These are phyloP conservation scores for Tricholoma terreum DNA, from an alignment of 768 basidiomycete species.

Conservation along the genomic window DNA sequence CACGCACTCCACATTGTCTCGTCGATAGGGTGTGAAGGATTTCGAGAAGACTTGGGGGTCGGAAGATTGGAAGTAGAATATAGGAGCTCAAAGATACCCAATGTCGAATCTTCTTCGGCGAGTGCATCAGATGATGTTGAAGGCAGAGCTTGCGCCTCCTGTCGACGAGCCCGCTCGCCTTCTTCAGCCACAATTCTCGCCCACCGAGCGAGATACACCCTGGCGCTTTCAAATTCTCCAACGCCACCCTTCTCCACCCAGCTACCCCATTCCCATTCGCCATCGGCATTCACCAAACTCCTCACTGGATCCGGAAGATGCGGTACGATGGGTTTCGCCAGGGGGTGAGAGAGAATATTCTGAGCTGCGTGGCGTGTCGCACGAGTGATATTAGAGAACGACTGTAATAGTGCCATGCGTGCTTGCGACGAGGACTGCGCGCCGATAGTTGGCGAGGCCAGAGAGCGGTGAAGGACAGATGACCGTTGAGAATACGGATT, in stretches of 20 bases:
- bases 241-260: slow-evolving; percentile 93
- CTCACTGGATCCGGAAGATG: slow-evolving; percentile 94
- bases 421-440: slow-evolving; percentile 64
- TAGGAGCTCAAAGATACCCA: slow-evolving; percentile 86
- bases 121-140: slow-evolving; percentile 45
- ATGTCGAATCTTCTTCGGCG: slow-evolving; percentile 63
- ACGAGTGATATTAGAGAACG: slow-evolving; percentile 91
- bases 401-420: slow-evolving; percentile 81
- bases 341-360: slow-evolving; percentile 91
- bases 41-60: slow-evolving; percentile 78
- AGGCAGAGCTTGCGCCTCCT: slow-evolving; percentile 71
- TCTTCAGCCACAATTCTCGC: slow-evolving; percentile 97
- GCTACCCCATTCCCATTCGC: slow-evolving; percentile 91
- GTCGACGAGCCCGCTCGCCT: slow-evolving; percentile 83
- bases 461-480: slow-evolving; percentile 78
- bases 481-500: slow-evolving; percentile 65
- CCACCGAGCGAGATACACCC: slow-evolving; percentile 96
- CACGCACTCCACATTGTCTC: slow-evolving; percentile 70
- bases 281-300: slow-evolving; percentile 84
- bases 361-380: slow-evolving; percentile 92
- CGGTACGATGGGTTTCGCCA: slow-evolving; percentile 93
- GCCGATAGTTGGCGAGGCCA: slow-evolving; percentile 52
- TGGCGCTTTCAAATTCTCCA: slow-evolving; percentile 93
- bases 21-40: slow-evolving; percentile 75
- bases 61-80: slow-evolving; percentile 78